Evolutionary conservation across 73 alveolate genomes (phyloP), one percentile per base, ranked within the genome.

Genomic region (Stentor roeselii): DNA sequence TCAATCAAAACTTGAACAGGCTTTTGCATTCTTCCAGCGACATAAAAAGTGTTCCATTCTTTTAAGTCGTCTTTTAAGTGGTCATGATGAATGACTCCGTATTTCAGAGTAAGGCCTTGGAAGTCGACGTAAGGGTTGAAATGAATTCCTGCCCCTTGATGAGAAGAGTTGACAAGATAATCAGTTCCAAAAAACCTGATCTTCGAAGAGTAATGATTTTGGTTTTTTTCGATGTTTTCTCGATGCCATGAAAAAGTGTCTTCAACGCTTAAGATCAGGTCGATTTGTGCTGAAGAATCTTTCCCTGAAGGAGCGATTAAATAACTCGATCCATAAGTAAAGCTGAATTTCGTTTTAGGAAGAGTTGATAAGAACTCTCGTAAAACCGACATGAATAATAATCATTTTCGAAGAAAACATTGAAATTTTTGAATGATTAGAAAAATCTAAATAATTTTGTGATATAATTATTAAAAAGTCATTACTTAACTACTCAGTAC

Each of bases 21-120:
- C 80, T 89, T 89, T 30, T 89, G 89, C 31, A 86, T 61, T 60
- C 95, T 78, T 3, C 90, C 95, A 6, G 95, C 87, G 3, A 82
- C 31, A 40, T 86, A 90, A 77, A 89, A 82, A 3, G 88, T 59
- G 41, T 76, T 39, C 95, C 95, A 89, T 0, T 82, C 4, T 3
- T 41, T 61, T 39, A 89, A 59, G 75, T 89, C 95, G 3, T 67
- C 40, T 34, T 58, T 32, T 37, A 89, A 83, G 34, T 89, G 78
- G 1, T 86, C 87, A n/a, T 38, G 36, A 3, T 80, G 75, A 0
- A 86, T 86, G 1, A 89, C 89, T 31, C 95, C 95, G 78, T 89
- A 89, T 74, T 89, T 89, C 50, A 86, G 78, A 6, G 58, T 82
- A 38, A 84, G 75, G 38, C 67, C 75, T n/a, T 27, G 14, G 59